These are phyloP conservation scores for Diutina pseudorugosa DNA, from an alignment of 1,139 yeast genomes.

Conservation along the genomic window DNA sequence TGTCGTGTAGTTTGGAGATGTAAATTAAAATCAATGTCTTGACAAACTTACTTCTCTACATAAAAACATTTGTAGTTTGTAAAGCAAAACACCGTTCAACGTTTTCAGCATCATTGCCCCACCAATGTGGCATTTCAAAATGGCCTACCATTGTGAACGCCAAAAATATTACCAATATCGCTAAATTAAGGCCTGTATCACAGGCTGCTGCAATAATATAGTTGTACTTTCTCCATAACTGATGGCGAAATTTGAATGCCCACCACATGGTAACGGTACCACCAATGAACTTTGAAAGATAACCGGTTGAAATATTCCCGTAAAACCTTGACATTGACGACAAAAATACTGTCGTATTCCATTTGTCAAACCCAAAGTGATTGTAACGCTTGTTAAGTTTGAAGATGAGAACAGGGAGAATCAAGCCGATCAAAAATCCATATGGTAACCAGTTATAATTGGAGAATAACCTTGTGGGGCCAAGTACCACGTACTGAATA, in stretches of 20 bases:
- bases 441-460: slow-evolving; percentile 29
- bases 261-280: slow-evolving; percentile 36
- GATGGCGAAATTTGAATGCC: slow-evolving; percentile 23
- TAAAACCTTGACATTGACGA: slow-evolving; percentile 36
- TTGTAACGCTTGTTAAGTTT: slow-evolving; percentile 16
- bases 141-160: slow-evolving; percentile 16
- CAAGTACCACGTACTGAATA: slow-evolving; percentile 37
- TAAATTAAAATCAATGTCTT: no score
- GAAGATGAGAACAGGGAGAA: slow-evolving; percentile 24
- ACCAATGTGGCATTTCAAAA: slow-evolving; percentile 25
- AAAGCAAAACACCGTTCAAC: slow-evolving; percentile 31
- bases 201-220: slow-evolving; percentile 36
- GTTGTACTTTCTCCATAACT: slow-evolving; percentile 30
- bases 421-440: slow-evolving; percentile 30
- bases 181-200: slow-evolving; percentile 36
- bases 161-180: slow-evolving; percentile 25
- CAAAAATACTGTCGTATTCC: slow-evolving; percentile 39
- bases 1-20: no score
- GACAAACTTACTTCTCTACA: no score
- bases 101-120: slow-evolving; percentile 31
- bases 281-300: slow-evolving; percentile 31
- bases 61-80: neutral
- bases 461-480: slow-evolving; percentile 30
- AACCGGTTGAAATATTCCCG: slow-evolving; percentile 40
- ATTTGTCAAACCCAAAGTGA: slow-evolving; percentile 14